Base-by-base conservation (phyloP, 306 rosid genomes). In the Cicer chorassanicum region DNA sequence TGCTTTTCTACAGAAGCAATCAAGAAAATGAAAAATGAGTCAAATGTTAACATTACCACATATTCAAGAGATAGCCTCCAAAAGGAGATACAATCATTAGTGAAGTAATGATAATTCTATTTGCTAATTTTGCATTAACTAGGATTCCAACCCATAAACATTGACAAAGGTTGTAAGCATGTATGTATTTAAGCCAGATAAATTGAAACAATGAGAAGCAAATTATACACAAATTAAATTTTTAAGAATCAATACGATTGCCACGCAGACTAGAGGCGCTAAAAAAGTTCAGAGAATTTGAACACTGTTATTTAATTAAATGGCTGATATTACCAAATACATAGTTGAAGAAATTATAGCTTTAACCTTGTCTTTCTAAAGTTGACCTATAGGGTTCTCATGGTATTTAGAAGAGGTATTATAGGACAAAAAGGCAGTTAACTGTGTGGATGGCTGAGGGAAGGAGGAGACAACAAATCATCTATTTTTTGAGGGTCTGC, bases 1-100 rank as follows among this genome's bases (percentile, higher is more conserved):
- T 34, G 88, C 2, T 79, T 82, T 77, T 82, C 98, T 91, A 85
- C 65, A 71, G 44, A 78, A 68, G 79, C 19, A 70, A 73, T 36
- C 39, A 48, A 5, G 14, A 60, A 34, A 81, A 42, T 64, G 54
- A 55, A 60, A 60, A 24, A 56, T 57, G 24, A 79, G 66, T 41
- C 6, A 73, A 43, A 19, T 13, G 42, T 70, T 74, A 18, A 70
- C 43, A 60, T 12, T 24, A 42, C 16, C 18, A 29, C 61, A 76
- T 38, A 70, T 62, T 81, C 78, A 70, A 44, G 64, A 18, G 39
- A 64, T 68, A 21, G 6, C 38, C 57, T 44, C 74, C 56, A 59
- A 40, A 54, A 62, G 57, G 53, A 72, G 71, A 82, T 29, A 50
- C 48, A 63, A 73, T 59, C 62, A 71, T 39, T 44, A 55, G 41